Evolutionary conservation across 2,329 filamentous ascomycete species (phyloP).

Genomic region (Alternaria incomplexa): DNA sequence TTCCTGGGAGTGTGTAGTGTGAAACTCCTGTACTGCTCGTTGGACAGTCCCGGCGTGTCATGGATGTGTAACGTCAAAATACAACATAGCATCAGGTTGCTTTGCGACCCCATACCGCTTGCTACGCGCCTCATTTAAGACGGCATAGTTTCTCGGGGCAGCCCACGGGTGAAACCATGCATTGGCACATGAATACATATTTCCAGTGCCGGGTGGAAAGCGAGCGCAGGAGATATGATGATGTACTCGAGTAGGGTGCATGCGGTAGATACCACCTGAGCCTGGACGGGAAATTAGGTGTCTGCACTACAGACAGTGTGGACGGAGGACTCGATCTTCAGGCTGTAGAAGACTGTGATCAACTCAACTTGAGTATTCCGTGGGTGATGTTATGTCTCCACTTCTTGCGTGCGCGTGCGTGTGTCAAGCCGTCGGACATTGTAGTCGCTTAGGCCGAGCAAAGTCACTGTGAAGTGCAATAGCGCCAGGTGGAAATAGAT

Average conservation of each 20-base stretch:
- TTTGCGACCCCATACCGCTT: constrained; percentile 6
- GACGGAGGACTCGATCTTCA: neutral
- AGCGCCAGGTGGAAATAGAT: constrained; percentile 1
- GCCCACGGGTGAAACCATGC: neutral
- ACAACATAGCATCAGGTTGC: constrained; percentile 6
- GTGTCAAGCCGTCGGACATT: constrained; percentile 29
- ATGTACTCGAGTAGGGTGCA: constrained; percentile 14
- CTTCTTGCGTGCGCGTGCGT: constrained; percentile 25
- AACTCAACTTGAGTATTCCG: constrained; percentile 16
- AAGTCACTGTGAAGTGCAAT: constrained; percentile 6
- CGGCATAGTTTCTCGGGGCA: neutral
- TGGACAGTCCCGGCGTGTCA: neutral
- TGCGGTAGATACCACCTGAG: constrained; percentile 36
- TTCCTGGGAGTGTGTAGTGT: neutral
- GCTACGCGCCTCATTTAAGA: neutral
- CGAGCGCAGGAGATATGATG: constrained; percentile 5
- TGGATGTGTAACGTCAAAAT: constrained; percentile 17
- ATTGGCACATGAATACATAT: neutral
- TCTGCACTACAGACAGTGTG: constrained; percentile 5
- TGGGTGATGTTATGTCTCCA: constrained; percentile 14
- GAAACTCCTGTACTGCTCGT: neutral
- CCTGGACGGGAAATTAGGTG: constrained; percentile 26
- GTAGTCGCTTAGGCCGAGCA: constrained; percentile 19
- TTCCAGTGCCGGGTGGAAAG: neutral
- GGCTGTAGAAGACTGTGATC: constrained; percentile 12